Conservation (phyloP, 305 asterid species). For the Euphrasia arctica region DNA sequence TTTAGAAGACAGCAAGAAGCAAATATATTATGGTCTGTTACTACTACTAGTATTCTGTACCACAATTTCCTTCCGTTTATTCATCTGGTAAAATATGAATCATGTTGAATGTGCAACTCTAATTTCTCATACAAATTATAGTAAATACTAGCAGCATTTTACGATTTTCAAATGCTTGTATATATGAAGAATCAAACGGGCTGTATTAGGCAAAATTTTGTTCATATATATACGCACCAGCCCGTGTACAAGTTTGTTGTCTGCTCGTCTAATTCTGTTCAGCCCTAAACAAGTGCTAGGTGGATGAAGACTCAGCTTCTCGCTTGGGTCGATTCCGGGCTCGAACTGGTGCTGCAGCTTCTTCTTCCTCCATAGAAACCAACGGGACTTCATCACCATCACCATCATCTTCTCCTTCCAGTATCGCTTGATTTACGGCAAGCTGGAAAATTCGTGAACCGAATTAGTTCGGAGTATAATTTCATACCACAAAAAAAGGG, state of each 20-base stretch:
- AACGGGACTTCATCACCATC: conserved; percentile 31
- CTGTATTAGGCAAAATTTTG: conserved; percentile 5
- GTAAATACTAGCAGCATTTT: background rate
- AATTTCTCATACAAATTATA: too few species aligned
- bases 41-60: background rate
- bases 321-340: conserved; percentile 72
- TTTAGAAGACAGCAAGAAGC: background rate
- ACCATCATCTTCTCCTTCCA: conserved; percentile 44
- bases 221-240: background rate
- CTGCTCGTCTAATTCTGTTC: conserved; percentile 12
- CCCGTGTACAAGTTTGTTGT: background rate
- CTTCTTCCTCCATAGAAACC: conserved; percentile 33
- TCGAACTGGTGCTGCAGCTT: conserved; percentile 35
- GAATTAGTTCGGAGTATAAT: background rate
- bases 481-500: too few species aligned
- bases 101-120: too few species aligned
- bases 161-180: background rate
- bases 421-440: conserved; percentile 48
- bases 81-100: too few species aligned
- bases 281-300: conserved; percentile 21
- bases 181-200: background rate
- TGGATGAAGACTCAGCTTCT: conserved; percentile 48
- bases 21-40: background rate
- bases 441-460: conserved; percentile 33
- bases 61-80: background rate